Conservation (phyloP, 2,329 filamentous ascomycete genomes). For the Akanthomyces muscarius region DNA sequence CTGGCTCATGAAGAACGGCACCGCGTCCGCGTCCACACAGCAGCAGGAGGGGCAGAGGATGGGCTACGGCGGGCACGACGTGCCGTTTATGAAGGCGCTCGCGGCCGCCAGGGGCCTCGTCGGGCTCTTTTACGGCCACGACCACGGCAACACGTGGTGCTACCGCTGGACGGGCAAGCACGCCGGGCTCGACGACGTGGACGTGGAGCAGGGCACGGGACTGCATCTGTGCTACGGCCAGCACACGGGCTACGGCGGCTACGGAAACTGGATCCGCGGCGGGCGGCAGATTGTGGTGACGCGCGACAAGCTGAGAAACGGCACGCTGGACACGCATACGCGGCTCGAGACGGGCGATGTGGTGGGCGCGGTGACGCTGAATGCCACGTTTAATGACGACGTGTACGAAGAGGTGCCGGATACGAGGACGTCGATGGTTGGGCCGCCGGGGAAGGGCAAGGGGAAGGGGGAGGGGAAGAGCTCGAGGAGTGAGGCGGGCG, state of each 20-base stretch:
- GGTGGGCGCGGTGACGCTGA: slow-evolving; percentile 47
- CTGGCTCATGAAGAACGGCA: slow-evolving; percentile 25
- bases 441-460: no score
- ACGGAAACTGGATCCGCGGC: slow-evolving; percentile 56
- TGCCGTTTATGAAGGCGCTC: slow-evolving; percentile 54
- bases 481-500: background rate
- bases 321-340: slow-evolving; percentile 52
- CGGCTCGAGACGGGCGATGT: slow-evolving; percentile 49
- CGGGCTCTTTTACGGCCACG: slow-evolving; percentile 55
- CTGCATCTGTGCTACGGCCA: slow-evolving; percentile 50
- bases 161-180: slow-evolving; percentile 32
- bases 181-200: slow-evolving; percentile 21
- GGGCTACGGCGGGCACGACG: slow-evolving; percentile 41
- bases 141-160: slow-evolving; percentile 55
- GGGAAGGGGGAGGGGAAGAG: background rate
- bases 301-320: slow-evolving; percentile 35
- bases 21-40: background rate
- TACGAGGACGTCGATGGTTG: slow-evolving; percentile 21
- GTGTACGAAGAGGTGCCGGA: slow-evolving; percentile 39
- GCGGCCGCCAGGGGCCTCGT: slow-evolving; percentile 45
- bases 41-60: slow-evolving; percentile 15
- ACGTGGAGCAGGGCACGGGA: slow-evolving; percentile 20
- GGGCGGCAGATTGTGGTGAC: slow-evolving; percentile 32
- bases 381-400: slow-evolving; percentile 52
- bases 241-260: slow-evolving; percentile 62